Evolutionary conservation across 1,139 yeast genomes (phyloP), one percentile per base, ranked within the genome.

Genomic region (Blastobotrys elegans): DNA sequence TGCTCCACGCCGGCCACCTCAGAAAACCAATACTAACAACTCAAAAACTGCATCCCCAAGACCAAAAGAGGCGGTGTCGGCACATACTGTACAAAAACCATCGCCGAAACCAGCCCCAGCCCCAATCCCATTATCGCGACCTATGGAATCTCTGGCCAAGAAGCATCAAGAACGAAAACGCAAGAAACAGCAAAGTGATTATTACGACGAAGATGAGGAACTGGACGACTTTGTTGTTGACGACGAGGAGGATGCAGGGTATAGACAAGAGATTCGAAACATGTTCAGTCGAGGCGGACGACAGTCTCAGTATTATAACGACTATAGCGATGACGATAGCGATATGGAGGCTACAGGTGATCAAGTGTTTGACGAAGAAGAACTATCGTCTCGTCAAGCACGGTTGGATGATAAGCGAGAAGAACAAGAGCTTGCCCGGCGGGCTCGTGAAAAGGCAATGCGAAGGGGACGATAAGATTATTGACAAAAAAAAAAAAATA

Each of bases 341-440:
- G 87, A 82, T 51, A 90, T 90, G 97, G 97, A 90, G 62, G 96
- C 96, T 6, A 84, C 94, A 1, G 97, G 96, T 18, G 82, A 82
- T 26, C 96, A 90, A 56, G 79, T 90, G 35, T 69, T 88, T 38
- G 86, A 78, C 47, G 97, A 90, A 61, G 97, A 90, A 64, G 75
- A 70, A 55, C 65, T 77, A 38, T 83, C 96, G 4, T 72, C 80
- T 44, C 71, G 65, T 45, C 68, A 68, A 50, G 95, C 89, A 0
- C 74, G 75, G 56, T 54, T 72, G 40, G 96, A 86, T 60, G 95
- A 86, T 57, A 71, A 72, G 47, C 67, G 70, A 45, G 95, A 85
- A 60, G 74, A 75, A 58, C 76, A 70, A 49, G 77, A 77, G 62
- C 80, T 85, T 54, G 76, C 72, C 53, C 70, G 74, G 52, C 69